phyloP scores from a whole-genome alignment of 2,329 filamentous ascomycete species.

The Verticillium isaacii region DNA sequence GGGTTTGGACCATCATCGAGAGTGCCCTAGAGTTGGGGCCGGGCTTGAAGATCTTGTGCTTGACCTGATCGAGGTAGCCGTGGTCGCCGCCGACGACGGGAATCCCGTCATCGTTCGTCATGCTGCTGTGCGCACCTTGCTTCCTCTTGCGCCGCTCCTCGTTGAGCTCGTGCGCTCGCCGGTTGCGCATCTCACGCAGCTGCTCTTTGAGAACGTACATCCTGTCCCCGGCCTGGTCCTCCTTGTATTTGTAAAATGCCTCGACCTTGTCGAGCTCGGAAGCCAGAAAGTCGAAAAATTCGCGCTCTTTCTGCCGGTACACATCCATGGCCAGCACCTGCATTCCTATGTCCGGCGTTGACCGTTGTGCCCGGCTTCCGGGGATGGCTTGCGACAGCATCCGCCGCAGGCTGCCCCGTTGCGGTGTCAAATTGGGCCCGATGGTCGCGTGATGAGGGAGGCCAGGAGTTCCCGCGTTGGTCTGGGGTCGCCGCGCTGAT shows the following conservation, averaged over 20 bases:
- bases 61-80: slow-evolving; percentile 49
- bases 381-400: slow-evolving; percentile 31
- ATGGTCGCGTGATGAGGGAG: slow-evolving; percentile 5
- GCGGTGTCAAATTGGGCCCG: slow-evolving; percentile 6
- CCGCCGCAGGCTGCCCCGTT: slow-evolving; percentile 23
- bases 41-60: slow-evolving; percentile 47
- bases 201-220: slow-evolving; percentile 72
- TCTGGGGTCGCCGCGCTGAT: slow-evolving; percentile 9
- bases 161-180: slow-evolving; percentile 67
- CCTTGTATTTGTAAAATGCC: slow-evolving; percentile 80
- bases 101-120: slow-evolving; percentile 21
- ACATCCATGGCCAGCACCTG: slow-evolving; percentile 44
- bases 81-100: slow-evolving; percentile 14
- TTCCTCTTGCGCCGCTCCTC: slow-evolving; percentile 31
- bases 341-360: slow-evolving; percentile 34
- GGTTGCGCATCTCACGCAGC: slow-evolving; percentile 87
- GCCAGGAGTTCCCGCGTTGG: neutral
- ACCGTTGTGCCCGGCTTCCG: neutral
- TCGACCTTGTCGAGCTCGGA: slow-evolving; percentile 88
- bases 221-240: slow-evolving; percentile 74
- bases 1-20: slow-evolving; percentile 48
- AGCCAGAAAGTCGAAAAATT: slow-evolving; percentile 85
- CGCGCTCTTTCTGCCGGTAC: slow-evolving; percentile 68
- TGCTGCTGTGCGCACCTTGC: slow-evolving; percentile 15
- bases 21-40: slow-evolving; percentile 59